A percentile compares a stretch with the other conserved stretches of the same genome.
phyloP scores from a whole-genome alignment of 768 basidiomycete species.

The Amanita phalloides region DNA sequence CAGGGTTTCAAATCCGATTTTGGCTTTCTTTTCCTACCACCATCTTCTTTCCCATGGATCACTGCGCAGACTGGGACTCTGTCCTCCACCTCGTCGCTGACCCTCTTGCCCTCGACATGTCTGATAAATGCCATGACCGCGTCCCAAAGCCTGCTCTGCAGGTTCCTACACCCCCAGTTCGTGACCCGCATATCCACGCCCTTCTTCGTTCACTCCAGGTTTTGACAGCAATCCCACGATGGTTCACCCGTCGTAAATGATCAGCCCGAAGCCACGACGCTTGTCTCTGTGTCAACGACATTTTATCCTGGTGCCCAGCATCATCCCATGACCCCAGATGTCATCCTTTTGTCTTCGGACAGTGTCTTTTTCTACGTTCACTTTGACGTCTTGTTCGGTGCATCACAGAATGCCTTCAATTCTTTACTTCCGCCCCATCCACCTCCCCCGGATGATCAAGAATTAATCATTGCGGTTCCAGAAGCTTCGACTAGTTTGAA shows the following conservation, averaged over 20 bases:
- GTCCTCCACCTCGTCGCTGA: conserved; percentile 49
- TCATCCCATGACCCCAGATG: conserved; percentile 44
- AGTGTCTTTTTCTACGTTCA: conserved; percentile 82
- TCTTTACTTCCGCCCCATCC: conserved; percentile 38
- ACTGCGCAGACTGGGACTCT: conserved; percentile 44
- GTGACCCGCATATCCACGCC: conserved; percentile 11
- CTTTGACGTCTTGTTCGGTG: conserved; percentile 39
- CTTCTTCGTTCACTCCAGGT: background rate
- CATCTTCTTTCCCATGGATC: conserved; percentile 9
- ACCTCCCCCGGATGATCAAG: conserved; percentile 29
- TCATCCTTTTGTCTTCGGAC: conserved; percentile 61
- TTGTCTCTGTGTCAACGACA: conserved; percentile 74
- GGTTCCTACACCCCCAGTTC: conserved; percentile 58
- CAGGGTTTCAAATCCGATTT: conserved; percentile 3
- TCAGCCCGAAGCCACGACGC: conserved; percentile 22
- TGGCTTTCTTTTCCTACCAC: conserved; percentile 5
- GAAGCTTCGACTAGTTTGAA: conserved; percentile 58
- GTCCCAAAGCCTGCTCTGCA: conserved; percentile 19
- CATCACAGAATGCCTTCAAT: conserved; percentile 58
- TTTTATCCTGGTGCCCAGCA: conserved; percentile 65
- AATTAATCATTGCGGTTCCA: conserved; percentile 40
- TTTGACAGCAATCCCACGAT: conserved; percentile 31
- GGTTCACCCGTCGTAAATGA: conserved; percentile 32
- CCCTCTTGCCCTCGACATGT: conserved; percentile 29
- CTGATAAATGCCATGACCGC: conserved; percentile 24